Evolutionary conservation across 2,329 filamentous ascomycete species (phyloP), one percentile per base, ranked within the genome.

Genomic region (Passalora sequoiae): DNA sequence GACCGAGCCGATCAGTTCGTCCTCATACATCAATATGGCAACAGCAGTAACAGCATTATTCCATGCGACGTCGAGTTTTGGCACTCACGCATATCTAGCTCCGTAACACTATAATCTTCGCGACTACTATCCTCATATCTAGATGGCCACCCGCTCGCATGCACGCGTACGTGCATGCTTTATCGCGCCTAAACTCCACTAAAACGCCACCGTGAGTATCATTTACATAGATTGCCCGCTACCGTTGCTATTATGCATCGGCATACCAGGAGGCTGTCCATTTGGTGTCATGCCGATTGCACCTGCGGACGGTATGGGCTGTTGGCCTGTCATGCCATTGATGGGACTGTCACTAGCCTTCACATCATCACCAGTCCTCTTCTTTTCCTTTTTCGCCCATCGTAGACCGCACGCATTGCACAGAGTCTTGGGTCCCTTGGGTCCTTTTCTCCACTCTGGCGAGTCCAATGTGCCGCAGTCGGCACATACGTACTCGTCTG

Each of bases 401-500:
- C 63, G 53, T 24, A 66, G 44, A 24, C 91, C 91, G 62, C 91
- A 97, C 6, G 91, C 91, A 69, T 97, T 97, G 67, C 91, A 97
- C 9, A 97, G 70, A 6, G 91, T 96, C 67, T 97, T 96, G 1
- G 89, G 89, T 2, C 91, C 91, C 50, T 80, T 87, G 0, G 91
- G 91, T 0, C 91, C 91, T 65, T 95, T 96, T 50, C 91, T 77
- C 91, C 91, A 97, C 70, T 97, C 91, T 0, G 91, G 91, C 12
- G 87, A 94, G 61, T 96, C 89, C 29, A 94, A 75, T 0, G 88
- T 96, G 72, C 91, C 89, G 67, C 91, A 97, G 65, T 96, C 91
- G 1, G 87, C 91, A 66, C 91, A 97, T 27, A 95, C 87, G 62
- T 96, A 96, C 71, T 96, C 89, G 60, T 95, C 77, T 7, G 74